Conservation (phyloP, 1,139 yeast species). For the Pichia sp. region DNA sequence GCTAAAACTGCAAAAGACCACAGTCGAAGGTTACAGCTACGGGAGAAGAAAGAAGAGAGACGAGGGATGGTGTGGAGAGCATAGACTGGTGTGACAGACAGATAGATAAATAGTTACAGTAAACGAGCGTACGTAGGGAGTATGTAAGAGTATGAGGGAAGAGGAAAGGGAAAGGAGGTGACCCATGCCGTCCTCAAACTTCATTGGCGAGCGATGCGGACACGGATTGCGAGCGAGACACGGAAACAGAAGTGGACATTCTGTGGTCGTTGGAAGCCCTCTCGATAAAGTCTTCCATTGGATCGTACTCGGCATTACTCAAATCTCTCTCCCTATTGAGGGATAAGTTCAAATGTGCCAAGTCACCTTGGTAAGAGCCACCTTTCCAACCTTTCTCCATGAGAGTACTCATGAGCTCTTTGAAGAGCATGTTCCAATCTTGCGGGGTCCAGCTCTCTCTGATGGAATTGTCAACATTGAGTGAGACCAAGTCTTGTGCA, state of each 20-base stretch:
- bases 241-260: not conserved
- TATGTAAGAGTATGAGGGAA: no score
- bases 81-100: no score
- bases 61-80: no score
- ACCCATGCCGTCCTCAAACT: no score
- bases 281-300: conserved; percentile 22
- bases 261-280: conserved; percentile 3
- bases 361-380: conserved; percentile 24
- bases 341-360: conserved; percentile 19
- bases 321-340: conserved; percentile 13
- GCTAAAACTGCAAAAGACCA: no score
- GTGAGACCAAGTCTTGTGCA: conserved; percentile 31
- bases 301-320: conserved; percentile 13
- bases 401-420: conserved; percentile 27
- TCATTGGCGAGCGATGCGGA: no score
- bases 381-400: conserved; percentile 29
- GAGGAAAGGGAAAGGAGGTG: no score
- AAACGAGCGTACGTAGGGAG: no score
- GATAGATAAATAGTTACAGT: no score
- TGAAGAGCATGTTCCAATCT: conserved; percentile 38
- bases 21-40: no score
- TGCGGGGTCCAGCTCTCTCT: conserved; percentile 33
- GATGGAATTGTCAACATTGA: conserved; percentile 29
- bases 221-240: no score
- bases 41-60: no score